Evolutionary conservation across 352 stramenopile species (phyloP), one percentile per base, ranked within the genome.

Genomic region (Globisporangium cystogenes): DNA sequence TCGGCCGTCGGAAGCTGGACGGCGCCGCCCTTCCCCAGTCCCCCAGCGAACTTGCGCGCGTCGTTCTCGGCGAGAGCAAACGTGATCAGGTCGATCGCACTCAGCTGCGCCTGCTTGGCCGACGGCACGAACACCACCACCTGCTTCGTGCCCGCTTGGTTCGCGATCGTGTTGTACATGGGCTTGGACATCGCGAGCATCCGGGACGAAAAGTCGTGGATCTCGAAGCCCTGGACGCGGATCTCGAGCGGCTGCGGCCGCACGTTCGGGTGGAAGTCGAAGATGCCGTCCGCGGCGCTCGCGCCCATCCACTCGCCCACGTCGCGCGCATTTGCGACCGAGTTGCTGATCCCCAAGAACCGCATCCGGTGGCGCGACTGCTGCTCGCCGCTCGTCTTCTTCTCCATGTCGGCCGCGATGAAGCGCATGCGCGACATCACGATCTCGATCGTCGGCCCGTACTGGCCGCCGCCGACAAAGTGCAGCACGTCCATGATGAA

Each of bases 111-210:
- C 69, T 99, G 98, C 68, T 98, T 98, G 23, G 89, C 79, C 16
- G 96, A 99, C 11, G 98, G 96, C 31, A 99, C 96, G 70, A 99
- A 99, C 36, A 99, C 81, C 12, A 99, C 74, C 0, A 86, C 85
- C 26, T 87, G 90, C 62, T 98, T 97, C 37, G 86, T 86, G 53
- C 51, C 31, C 4, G 75, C 69, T 60, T 98, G 92, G 43, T 87
- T 86, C 27, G 78, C 74, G 7, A 99, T 77, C 16, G 87, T 86
- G 67, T 98, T 98, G 82, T 98, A 99, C 42, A 97, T 79, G 12
- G 97, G 97, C 65, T 99, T 99, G 7, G 90, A 90, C 97, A 99
- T 99, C 2, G 97, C 96, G 58, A 99, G 83, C 66, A 99, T 90
- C 7, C 97, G 81, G 29, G 90, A 96, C 20, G 90, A 90, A 67